Evolutionary conservation across 2,329 filamentous ascomycete genomes (phyloP).

Genomic region (Claviceps africana): DNA sequence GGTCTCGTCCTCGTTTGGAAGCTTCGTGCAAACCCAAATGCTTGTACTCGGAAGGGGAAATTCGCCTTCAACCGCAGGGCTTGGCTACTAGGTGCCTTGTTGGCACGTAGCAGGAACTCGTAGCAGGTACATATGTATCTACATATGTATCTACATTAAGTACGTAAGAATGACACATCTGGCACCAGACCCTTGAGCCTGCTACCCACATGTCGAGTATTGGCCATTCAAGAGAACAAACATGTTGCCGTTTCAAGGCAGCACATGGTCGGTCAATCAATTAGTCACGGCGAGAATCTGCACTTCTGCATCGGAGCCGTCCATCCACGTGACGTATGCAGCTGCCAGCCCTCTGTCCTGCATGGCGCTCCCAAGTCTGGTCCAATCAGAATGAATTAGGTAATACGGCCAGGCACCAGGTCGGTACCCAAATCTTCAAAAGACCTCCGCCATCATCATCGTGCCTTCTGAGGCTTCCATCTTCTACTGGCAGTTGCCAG

Average conservation of each 20-base stretch:
- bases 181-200: neutral
- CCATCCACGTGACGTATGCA: neutral
- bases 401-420: slow-evolving; percentile 4
- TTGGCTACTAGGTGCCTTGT: too few relatives aligned
- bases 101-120: too few relatives aligned
- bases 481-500: slow-evolving; percentile 4
- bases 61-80: neutral
- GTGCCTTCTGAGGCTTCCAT: neutral
- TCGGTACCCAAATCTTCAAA: slow-evolving; percentile 7
- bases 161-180: neutral
- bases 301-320: neutral
- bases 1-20: neutral
- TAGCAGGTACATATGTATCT: too few relatives aligned
- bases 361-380: neutral
- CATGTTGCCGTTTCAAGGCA: neutral
- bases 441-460: neutral
- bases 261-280: neutral
- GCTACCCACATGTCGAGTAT: neutral
- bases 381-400: slow-evolving; percentile 5
- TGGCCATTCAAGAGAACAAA: neutral
- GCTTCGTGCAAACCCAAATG: neutral
- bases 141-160: too few relatives aligned
- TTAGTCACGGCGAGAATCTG: neutral
- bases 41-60: neutral
- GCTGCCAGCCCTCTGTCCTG: neutral